Percentiles rank a stretch among this genome's conserved stretches.
phyloP scores from a whole-genome alignment of 805 yeast genomes.

The Candida silvicultrix region DNA sequence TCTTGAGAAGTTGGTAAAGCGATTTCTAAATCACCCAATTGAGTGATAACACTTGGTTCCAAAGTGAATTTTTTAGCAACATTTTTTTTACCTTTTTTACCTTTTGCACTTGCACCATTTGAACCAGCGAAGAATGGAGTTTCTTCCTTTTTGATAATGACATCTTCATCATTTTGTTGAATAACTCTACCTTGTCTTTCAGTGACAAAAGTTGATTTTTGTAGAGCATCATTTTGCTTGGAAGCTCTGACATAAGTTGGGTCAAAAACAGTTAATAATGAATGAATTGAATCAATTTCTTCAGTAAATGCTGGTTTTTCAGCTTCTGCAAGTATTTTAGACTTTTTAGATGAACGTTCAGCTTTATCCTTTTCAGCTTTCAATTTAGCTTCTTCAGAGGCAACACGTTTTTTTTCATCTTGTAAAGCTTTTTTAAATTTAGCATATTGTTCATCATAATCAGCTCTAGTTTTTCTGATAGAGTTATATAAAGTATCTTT shows the following conservation, averaged over 20 bases:
- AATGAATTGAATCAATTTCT: slow-evolving; percentile 74
- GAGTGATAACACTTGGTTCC: slow-evolving; percentile 73
- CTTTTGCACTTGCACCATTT: slow-evolving; percentile 33
- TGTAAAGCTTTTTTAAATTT: slow-evolving; percentile 63
- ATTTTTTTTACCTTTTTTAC: slow-evolving; percentile 49
- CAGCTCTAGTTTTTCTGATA: slow-evolving; percentile 64
- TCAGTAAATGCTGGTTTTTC: slow-evolving; percentile 76
- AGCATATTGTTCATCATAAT: slow-evolving; percentile 68
- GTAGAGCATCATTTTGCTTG: slow-evolving; percentile 24
- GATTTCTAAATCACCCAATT: slow-evolving; percentile 69
- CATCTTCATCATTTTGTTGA: slow-evolving; percentile 59
- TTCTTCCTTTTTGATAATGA: slow-evolving; percentile 57
- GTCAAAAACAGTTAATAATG: slow-evolving; percentile 67
- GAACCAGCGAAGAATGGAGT: slow-evolving; percentile 51
- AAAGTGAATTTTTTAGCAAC: slow-evolving; percentile 54
- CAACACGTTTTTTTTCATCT: slow-evolving; percentile 67
- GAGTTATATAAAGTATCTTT: slow-evolving; percentile 63
- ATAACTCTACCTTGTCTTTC: slow-evolving; percentile 35
- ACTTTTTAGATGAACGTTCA: slow-evolving; percentile 53
- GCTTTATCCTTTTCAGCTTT: slow-evolving; percentile 42
- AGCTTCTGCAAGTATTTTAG: slow-evolving; percentile 66
- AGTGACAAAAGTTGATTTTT: slow-evolving; percentile 22
- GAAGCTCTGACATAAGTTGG: slow-evolving; percentile 65
- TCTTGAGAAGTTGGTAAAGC: slow-evolving; percentile 73
- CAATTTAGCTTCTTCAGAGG: slow-evolving; percentile 43